These are phyloP conservation scores for Actinidia chinensis DNA, from an alignment of 179 eudicot species.

Conservation along the genomic window DNA sequence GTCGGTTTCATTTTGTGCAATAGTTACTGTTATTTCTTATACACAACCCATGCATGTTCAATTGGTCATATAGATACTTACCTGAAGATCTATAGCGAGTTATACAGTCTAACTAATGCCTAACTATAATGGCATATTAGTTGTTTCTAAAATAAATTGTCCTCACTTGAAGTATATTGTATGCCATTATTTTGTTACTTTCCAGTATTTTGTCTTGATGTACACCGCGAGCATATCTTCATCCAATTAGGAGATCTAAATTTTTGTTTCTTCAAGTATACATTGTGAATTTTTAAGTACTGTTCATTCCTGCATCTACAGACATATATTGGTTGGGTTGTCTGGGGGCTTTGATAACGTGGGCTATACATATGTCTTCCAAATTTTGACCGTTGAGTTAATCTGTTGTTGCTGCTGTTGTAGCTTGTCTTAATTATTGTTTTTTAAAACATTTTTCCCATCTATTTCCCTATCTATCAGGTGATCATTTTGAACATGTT, in stretches of 20 bases:
- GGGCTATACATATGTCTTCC: not conserved
- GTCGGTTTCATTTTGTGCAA: not conserved
- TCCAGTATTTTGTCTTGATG: not conserved
- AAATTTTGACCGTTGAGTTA: not conserved
- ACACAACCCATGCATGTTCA: not conserved
- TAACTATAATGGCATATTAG: not conserved
- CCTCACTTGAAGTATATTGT: too few species aligned
- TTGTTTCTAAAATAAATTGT: not conserved
- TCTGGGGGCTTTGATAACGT: not conserved
- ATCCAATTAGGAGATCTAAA: not conserved
- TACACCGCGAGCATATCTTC: not conserved
- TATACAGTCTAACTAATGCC: not conserved
- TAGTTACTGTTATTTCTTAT: not conserved
- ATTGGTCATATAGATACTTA: too few species aligned
- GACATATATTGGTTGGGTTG: not conserved
- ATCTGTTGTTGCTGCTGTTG: not conserved
- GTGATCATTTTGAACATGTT: slow-evolving; percentile 93
- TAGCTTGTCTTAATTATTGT: not conserved
- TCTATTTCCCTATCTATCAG: slow-evolving; percentile 36
- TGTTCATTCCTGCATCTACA: not conserved
- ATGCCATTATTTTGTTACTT: slow-evolving; percentile 9
- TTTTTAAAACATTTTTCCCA: not conserved
- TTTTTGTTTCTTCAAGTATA: not conserved
- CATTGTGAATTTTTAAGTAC: not conserved
- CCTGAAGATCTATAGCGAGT: not conserved